A percentile compares a stretch with the other conserved stretches of the same genome.
Conservation (phyloP, 2,329 filamentous ascomycete genomes). For the Colletotrichum sp. region DNA sequence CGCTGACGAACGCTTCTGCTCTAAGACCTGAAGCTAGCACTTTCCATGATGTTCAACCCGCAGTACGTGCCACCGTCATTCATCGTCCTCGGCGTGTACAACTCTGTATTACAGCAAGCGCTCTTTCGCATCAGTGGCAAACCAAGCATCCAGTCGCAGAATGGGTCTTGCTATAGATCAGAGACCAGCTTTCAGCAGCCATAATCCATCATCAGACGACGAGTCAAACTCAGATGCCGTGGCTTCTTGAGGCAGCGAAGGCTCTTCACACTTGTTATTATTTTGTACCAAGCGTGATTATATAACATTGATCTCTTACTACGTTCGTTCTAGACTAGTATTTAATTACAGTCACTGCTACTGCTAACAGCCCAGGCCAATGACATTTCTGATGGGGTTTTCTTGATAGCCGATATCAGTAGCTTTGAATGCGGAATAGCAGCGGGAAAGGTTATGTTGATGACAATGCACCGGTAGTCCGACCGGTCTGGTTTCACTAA, state of each 20-base stretch:
- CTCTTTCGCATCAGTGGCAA: fast-evolving
- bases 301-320: fast-evolving
- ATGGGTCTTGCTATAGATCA: fast-evolving
- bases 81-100: background rate
- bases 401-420: too few species aligned
- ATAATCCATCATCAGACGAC: too few species aligned
- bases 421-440: fast-evolving
- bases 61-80: fast-evolving
- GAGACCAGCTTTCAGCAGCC: background rate
- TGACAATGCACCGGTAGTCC: background rate
- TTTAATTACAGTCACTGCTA: background rate
- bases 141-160: background rate
- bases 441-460: fast-evolving
- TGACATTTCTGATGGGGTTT: too few species aligned
- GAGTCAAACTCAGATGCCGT: too few species aligned
- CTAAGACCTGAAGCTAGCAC: background rate
- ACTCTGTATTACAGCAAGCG: background rate
- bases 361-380: background rate
- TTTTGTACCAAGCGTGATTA: fast-evolving
- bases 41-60: background rate
- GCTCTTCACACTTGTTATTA: background rate
- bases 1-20: background rate
- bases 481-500: fast-evolving
- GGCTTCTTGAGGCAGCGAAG: background rate
- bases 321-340: background rate